Percentiles rank a stretch among this genome's conserved stretches.
These are phyloP conservation scores for Linnemannia schmuckeri DNA, from an alignment of 192 early-diverging fungal species.

Conservation along the genomic window DNA sequence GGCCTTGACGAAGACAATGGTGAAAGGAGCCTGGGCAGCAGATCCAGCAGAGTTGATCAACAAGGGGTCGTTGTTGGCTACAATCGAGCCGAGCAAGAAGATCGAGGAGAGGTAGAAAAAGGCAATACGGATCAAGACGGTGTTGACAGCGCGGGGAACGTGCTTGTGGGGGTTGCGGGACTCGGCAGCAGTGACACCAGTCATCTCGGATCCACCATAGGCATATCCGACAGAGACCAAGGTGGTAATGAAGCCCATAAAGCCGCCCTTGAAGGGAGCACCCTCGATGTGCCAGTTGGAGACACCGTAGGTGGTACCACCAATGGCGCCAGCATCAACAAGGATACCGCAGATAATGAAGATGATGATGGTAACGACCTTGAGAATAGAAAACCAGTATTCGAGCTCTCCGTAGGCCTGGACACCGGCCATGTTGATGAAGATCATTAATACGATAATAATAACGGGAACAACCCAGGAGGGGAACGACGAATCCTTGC, in stretches of 20 bases:
- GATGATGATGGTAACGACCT: slow-evolving; percentile 80
- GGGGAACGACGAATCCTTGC: slow-evolving; percentile 25
- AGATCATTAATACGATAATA: slow-evolving; percentile 71
- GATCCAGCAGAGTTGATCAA: slow-evolving; percentile 64
- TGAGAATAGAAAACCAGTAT: slow-evolving; percentile 76
- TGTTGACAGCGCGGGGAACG: slow-evolving; percentile 77
- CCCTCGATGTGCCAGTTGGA: slow-evolving; percentile 73
- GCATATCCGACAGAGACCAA: slow-evolving; percentile 84
- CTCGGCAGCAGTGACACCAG: slow-evolving; percentile 92
- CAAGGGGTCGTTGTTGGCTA: slow-evolving; percentile 66
- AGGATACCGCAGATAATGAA: slow-evolving; percentile 87
- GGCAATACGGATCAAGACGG: slow-evolving; percentile 80
- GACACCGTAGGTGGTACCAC: slow-evolving; percentile 70
- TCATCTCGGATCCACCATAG: slow-evolving; percentile 89
- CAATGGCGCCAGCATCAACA: slow-evolving; percentile 76
- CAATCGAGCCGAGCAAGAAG: slow-evolving; percentile 75
- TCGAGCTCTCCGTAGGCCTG: slow-evolving; percentile 84
- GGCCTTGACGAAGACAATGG: slow-evolving; percentile 73
- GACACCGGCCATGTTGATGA: slow-evolving; percentile 75
- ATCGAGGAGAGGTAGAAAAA: slow-evolving; percentile 77
- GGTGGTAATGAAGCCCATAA: slow-evolving; percentile 71
- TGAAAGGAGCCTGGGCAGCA: slow-evolving; percentile 75
- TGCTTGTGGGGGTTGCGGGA: slow-evolving; percentile 77
- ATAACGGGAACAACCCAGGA: slow-evolving; percentile 44
- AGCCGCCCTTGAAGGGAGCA: slow-evolving; percentile 72